Percentiles rank a stretch among this genome's conserved stretches.
Evolutionary conservation across 2,329 filamentous ascomycete genomes (phyloP).

Genomic region (Colletotrichum spaethianum): DNA sequence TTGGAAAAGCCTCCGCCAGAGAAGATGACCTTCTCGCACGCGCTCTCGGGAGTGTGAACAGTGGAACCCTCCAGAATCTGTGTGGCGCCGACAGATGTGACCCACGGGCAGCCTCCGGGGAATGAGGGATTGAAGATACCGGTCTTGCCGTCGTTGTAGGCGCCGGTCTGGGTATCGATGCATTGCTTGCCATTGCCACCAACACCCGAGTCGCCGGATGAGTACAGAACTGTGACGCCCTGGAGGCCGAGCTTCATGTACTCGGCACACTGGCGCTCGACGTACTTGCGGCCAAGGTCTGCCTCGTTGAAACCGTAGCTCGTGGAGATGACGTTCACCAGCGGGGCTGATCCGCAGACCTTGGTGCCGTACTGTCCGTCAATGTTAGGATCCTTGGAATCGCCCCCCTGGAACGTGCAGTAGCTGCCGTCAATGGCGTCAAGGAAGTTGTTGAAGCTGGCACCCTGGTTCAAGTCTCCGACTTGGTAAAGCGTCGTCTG

Average conservation of each 20-base stretch:
- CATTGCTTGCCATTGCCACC: constrained; percentile 55
- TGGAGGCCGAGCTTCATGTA: constrained; percentile 70
- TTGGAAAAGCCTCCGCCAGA: constrained; percentile 66
- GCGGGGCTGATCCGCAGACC: constrained; percentile 59
- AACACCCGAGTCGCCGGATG: constrained; percentile 65
- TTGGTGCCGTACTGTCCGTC: constrained; percentile 58
- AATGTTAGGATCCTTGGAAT: constrained; percentile 49
- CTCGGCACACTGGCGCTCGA: constrained; percentile 67
- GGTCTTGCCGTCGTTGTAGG: constrained; percentile 49
- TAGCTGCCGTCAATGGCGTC: constrained; percentile 63
- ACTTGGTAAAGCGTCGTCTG: constrained; percentile 63
- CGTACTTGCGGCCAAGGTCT: constrained; percentile 63
- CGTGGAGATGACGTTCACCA: constrained; percentile 68
- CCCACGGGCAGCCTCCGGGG: constrained; percentile 62
- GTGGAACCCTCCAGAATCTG: constrained; percentile 57
- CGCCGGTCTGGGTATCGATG: constrained; percentile 50
- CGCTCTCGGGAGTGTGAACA: constrained; percentile 57
- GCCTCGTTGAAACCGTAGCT: constrained; percentile 69
- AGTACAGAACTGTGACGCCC: constrained; percentile 65
- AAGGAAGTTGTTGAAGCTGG: constrained; percentile 59
- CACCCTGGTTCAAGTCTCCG: constrained; percentile 53
- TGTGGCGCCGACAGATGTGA: constrained; percentile 68
- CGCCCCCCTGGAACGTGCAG: constrained; percentile 58
- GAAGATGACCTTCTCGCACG: constrained; percentile 62
- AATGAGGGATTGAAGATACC: constrained; percentile 62